A percentile compares a stretch with the other conserved stretches of the same genome.
phyloP scores from a whole-genome alignment of 768 basidiomycete genomes.

The Inosperma sp. region DNA sequence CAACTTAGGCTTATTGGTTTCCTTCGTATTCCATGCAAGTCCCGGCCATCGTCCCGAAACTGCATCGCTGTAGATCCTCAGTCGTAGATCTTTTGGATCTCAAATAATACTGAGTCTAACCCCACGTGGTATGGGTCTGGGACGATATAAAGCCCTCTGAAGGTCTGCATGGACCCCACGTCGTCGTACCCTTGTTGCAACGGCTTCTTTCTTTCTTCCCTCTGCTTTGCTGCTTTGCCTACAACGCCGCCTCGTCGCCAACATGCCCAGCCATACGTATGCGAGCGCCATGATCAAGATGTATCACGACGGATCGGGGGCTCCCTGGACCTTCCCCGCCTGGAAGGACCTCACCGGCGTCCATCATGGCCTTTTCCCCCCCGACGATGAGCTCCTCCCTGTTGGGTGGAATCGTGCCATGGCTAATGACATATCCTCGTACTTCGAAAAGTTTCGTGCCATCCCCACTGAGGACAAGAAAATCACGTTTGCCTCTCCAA shows the following conservation, averaged over 20 bases:
- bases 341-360: conserved; percentile 17
- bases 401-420: conserved; percentile 10
- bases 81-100: too few species aligned
- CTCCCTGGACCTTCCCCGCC: conserved; percentile 12
- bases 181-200: too few species aligned
- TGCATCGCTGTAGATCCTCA: too few species aligned
- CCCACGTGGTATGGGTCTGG: too few species aligned
- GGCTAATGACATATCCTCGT: conserved; percentile 11
- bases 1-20: background rate
- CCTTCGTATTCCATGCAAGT: background rate
- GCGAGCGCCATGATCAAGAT: background rate
- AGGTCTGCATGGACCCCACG: too few species aligned
- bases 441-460: conserved; percentile 11
- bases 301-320: background rate
- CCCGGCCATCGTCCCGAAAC: too few species aligned
- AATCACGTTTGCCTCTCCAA: conserved; percentile 11
- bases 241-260: background rate
- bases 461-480: conserved; percentile 5
- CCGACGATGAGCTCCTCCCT: conserved; percentile 11
- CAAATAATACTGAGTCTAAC: too few species aligned
- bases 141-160: too few species aligned
- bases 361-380: conserved; percentile 14
- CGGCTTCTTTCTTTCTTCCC: background rate
- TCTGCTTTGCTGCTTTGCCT: too few species aligned
- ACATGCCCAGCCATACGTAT: background rate